Evolutionary conservation across 495 filamentous ascomycete species (phyloP), one percentile per base, ranked within the genome.

Genomic region (Stereocaulon alpinum): DNA sequence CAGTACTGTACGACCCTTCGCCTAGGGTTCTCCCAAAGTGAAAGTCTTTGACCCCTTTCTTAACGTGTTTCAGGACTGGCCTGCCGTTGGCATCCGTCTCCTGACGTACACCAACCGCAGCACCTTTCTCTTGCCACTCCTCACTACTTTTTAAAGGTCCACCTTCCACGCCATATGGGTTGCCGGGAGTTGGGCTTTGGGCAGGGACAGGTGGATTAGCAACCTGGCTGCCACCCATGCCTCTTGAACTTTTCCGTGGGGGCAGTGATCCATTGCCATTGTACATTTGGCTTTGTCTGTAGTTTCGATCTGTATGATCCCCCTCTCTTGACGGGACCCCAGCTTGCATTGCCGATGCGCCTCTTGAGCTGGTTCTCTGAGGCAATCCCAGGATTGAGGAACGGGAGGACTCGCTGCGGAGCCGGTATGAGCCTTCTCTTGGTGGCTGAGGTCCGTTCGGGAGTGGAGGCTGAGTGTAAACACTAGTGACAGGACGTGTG

Each of bases 41-140:
- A 70, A 99, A 99, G 74, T 99, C 94, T 60, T 91, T 87, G 11
- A 97, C 93, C 12, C 94, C 93, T 71, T 97, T 97, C 75, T 97
- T 99, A 55, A 96, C 85, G 56, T 83, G 82, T 64, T 87, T 85
- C 63, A 88, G 79, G 2, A 94, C 81, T 15, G 88, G 84, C 63
- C 87, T 85, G 24, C 93, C 93, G 62, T 87, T 88, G 42, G 85
- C 80, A 73, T 96, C 94, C 15, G 77, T 68, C 70, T 96, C 92
- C 69, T 87, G 84, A 58, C 84, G 80, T 43, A 89, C 74, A 9
- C 83, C 80, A 12, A 93, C 82, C 1, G 93, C 88, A 5, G 93
- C 93, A 42, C 93, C 92, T 56, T 83, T 85, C 22, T 98, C 93
- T 71, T 95, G 87, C 93, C 93, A 96, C 49, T 96, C 92, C 58